Evolutionary conservation across 805 yeast genomes (phyloP).

Genomic region (Spathaspora arborariae): DNA sequence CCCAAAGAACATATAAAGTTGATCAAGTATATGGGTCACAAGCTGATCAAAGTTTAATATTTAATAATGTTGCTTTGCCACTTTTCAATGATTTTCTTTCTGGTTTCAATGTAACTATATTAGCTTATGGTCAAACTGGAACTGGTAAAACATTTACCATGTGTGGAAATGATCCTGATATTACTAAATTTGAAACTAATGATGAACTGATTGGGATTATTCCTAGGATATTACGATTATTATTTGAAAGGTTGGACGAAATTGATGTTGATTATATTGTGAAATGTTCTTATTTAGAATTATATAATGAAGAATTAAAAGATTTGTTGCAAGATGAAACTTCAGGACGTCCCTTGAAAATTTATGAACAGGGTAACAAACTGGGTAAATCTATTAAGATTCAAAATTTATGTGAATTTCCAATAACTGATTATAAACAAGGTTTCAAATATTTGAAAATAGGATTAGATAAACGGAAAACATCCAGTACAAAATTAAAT

Average conservation of each 20-base stretch:
- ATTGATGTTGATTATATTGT: conserved; percentile 55
- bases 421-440: conserved; percentile 49
- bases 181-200: not conserved
- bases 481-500: conserved; percentile 72
- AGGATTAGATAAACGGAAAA: conserved; percentile 59
- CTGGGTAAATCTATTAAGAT: conserved; percentile 39
- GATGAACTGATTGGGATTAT: conserved; percentile 51
- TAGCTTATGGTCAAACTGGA: conserved; percentile 84
- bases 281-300: conserved; percentile 76
- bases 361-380: conserved; percentile 31
- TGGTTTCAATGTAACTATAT: conserved; percentile 68
- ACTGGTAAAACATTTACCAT: conserved; percentile 81
- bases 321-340: conserved; percentile 61
- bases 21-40: conserved; percentile 83
- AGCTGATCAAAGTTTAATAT: conserved; percentile 67
- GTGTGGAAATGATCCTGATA: conserved; percentile 44
- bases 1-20: conserved; percentile 57
- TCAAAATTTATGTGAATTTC: conserved; percentile 63
- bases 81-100: conserved; percentile 60
- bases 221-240: conserved; percentile 41
- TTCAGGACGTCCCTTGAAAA: conserved; percentile 21
- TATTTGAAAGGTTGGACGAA: conserved; percentile 47
- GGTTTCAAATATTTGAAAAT: conserved; percentile 53
- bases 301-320: conserved; percentile 81
- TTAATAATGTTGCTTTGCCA: conserved; percentile 68